These are phyloP conservation scores for Spiromastix sp. DNA, from an alignment of 2,329 filamentous ascomycete species.

Conservation along the genomic window DNA sequence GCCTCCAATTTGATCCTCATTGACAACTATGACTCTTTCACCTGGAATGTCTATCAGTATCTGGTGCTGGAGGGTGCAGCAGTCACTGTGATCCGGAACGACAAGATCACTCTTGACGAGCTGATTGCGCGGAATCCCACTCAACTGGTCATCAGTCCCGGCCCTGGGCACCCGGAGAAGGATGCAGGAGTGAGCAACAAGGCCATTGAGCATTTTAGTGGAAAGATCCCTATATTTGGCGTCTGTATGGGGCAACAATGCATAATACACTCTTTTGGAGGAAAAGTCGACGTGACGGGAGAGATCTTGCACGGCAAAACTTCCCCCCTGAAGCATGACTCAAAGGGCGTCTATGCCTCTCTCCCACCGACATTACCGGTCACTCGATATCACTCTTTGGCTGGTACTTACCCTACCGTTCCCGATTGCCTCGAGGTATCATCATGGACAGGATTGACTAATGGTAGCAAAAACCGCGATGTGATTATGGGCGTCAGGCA, in stretches of 20 bases:
- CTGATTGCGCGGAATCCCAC: slow-evolving; percentile 76
- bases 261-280: slow-evolving; percentile 89
- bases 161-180: slow-evolving; percentile 80
- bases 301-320: slow-evolving; percentile 98
- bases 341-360: slow-evolving; percentile 81
- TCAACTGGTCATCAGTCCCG: slow-evolving; percentile 88
- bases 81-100: slow-evolving; percentile 84
- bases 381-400: slow-evolving; percentile 91
- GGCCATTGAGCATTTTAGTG: slow-evolving; percentile 81
- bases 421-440: slow-evolving; percentile 80
- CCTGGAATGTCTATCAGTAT: slow-evolving; percentile 99
- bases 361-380: slow-evolving; percentile 73
- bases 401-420: slow-evolving; percentile 78
- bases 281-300: slow-evolving; percentile 80
- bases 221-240: slow-evolving; percentile 91
- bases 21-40: slow-evolving; percentile 99
- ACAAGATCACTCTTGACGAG: slow-evolving; percentile 77
- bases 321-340: slow-evolving; percentile 78
- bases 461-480: slow-evolving; percentile 62
- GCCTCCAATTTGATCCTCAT: slow-evolving; percentile 90
- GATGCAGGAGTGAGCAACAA: slow-evolving; percentile 92
- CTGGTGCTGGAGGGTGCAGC: slow-evolving; percentile 88
- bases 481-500: slow-evolving; percentile 97
- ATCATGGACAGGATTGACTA: slow-evolving; percentile 69
- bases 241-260: slow-evolving; percentile 99